Evolutionary conservation across 768 basidiomycete genomes (phyloP), one percentile per base, ranked within the genome.

Genomic region (Termitomyces sp.): DNA sequence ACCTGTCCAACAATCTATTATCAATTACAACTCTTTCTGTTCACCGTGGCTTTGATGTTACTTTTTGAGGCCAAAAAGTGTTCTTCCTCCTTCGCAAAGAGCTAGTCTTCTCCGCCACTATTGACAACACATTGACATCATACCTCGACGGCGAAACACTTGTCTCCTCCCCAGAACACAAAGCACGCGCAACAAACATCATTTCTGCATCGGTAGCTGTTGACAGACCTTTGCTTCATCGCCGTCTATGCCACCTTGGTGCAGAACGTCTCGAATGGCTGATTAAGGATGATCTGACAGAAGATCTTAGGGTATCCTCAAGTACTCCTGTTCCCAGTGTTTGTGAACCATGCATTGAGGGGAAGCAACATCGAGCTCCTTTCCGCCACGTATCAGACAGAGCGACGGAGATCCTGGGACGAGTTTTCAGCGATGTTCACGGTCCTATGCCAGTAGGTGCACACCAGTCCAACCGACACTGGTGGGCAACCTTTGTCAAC

Each of bases 1-100:
- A 18, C 38, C 31, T 54, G 20, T 46, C 45, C 18, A 54, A 54
- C 53, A 54, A 54, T 48, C n/a, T 54, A 31, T 27, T 54, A 2
- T 54, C 45, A 20, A 29, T 54, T 15, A 36, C 43, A n/a, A 54
- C 53, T 29, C 38, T 54, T 16, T 13, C 46, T 31, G 39, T 48
- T 18, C 44, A 31, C 12, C 29, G 39, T 16, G 9, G 29, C 23
- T 47, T 54, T 20, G 22, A 22, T 12, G 46, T 45, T 12, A 45
- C 13, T 12, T 53, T 53, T n/a, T 16, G 18, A 5, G 33, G 42
- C 2, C 33, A 32, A 20, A 53, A 53, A 18, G 52, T 45, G 7
- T 53, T 33, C 43, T 53, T 53, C 41, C 44, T 45, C 25, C 13
- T 44, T 11, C 3, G 35, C 16, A 15, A 16, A 4, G n/a, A 53